Conservation (phyloP, 2,329 filamentous ascomycete species). For the Penicillium verrucosum region DNA sequence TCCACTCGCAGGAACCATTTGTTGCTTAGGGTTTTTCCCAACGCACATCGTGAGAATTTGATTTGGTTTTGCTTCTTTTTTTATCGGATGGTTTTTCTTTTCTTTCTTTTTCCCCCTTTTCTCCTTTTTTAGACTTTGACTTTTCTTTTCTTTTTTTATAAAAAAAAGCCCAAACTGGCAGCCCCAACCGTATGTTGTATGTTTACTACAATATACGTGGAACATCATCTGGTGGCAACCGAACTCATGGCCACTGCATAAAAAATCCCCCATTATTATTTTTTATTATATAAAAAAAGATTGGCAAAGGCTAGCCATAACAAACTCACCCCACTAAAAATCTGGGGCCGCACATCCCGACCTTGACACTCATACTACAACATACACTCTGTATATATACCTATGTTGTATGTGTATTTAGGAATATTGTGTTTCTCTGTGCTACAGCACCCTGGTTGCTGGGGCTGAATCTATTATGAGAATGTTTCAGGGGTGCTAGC, state of each 20-base stretch:
- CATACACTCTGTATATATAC: background rate
- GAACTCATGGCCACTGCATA: background rate
- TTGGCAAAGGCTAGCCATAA: background rate
- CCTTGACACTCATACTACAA: slow-evolving; percentile 10
- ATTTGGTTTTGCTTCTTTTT: background rate
- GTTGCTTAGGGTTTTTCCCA: background rate
- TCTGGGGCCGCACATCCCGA: slow-evolving; percentile 27
- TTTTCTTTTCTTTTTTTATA: background rate
- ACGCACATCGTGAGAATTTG: background rate
- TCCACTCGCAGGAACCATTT: background rate
- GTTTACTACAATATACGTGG: background rate
- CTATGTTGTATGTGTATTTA: background rate
- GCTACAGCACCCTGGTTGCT: background rate
- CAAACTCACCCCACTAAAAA: slow-evolving; percentile 25
- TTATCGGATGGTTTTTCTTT: background rate
- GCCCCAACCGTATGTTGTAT: background rate
- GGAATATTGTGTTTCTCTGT: background rate
- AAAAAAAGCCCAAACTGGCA: background rate
- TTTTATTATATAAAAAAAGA: background rate
- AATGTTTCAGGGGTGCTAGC: slow-evolving; percentile 4
- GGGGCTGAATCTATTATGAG: slow-evolving; percentile 5
- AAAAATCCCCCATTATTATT: background rate
- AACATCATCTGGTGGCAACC: background rate
- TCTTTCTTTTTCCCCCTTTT: background rate
- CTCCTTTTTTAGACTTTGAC: background rate